Evolutionary conservation across 139 green algal species (phyloP), one percentile per base, ranked within the genome.

Genomic region (Chlorella sp.): DNA sequence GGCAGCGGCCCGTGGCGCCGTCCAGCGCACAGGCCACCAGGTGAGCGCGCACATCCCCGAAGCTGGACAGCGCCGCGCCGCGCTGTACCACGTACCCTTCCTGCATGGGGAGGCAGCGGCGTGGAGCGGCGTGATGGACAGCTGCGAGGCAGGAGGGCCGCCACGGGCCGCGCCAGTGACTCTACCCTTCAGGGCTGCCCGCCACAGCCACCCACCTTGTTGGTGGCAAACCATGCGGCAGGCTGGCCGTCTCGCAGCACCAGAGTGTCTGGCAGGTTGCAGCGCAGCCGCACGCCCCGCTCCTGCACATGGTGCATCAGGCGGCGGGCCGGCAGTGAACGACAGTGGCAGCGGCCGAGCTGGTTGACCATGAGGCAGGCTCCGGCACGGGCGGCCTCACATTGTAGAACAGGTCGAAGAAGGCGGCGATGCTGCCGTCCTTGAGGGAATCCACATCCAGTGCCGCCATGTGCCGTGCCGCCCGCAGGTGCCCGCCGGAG

Each of bases 211-310:
- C 82, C 34, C 48, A 92, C 91, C 90, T 91, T 92, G 36, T 90
- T 89, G 28, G 86, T 92, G 41, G 58, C 69, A 81, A 87, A 93
- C 91, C 91, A 94, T 3, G 90, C 88, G 1, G 79, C 81, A 0
- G 92, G 80, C 76, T 92, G 83, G 2, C 91, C 89, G 67, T 87
- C 88, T 26, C 84, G 69, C 48, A 94, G 87, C 3, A 93, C 83
- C 6, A 94, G 77, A 0, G 89, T 94, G 78, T 94, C 90, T 22
- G 91, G 90, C 16, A 94, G 87, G 81, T 91, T 91, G 24, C 92
- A 67, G 30, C 90, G 90, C 36, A 87, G 89, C 68, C 86, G 87
- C 17, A 94, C 79, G 14, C 91, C 91, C 38, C 91, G 89, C 40
- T 94, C 91, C 91, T 94, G 90, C 74, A 56, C 5, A 40, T 3